These are phyloP conservation scores for Umbelopsis sp. DNA, from an alignment of 192 early-diverging fungal species.

Conservation along the genomic window DNA sequence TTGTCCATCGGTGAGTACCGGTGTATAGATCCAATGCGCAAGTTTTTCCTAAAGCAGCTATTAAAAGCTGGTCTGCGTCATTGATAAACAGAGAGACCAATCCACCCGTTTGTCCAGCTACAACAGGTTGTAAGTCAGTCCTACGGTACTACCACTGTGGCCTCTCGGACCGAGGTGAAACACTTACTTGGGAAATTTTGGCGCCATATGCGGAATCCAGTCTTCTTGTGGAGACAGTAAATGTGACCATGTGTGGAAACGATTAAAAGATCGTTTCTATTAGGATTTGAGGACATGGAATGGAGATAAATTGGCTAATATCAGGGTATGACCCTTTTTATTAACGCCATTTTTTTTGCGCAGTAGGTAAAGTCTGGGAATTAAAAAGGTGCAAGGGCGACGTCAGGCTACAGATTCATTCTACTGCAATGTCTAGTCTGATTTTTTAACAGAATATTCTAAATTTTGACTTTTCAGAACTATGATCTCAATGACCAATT, in stretches of 20 bases:
- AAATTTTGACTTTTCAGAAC: too few relatives aligned
- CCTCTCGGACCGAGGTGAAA: not conserved
- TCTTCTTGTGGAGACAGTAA: conserved; percentile 25
- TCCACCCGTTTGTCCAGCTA: not conserved
- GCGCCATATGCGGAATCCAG: conserved; percentile 21
- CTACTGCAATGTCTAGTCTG: too few relatives aligned
- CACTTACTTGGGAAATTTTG: not conserved
- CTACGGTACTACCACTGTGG: too few relatives aligned
- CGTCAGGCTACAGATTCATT: too few relatives aligned
- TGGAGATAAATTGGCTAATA: not conserved
- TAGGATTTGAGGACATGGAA: not conserved
- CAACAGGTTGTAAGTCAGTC: too few relatives aligned
- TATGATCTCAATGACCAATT: too few relatives aligned
- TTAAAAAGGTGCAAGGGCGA: too few relatives aligned
- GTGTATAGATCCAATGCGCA: conserved; percentile 19
- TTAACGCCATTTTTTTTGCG: not conserved
- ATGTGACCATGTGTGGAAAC: conserved; percentile 29
- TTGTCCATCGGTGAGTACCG: conserved; percentile 21
- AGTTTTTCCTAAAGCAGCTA: conserved; percentile 12
- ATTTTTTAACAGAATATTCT: too few relatives aligned
- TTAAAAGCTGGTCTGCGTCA: conserved; percentile 21
- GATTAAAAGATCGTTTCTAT: conserved; percentile 17
- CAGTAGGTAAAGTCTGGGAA: too few relatives aligned
- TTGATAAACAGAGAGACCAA: conserved; percentile 27
- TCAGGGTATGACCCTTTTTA: conserved; percentile 13